Evolutionary conservation across 1,284 basidiomycete genomes (phyloP), one percentile per base, ranked within the genome.

Genomic region (Pseudozyma flocculosa): DNA sequence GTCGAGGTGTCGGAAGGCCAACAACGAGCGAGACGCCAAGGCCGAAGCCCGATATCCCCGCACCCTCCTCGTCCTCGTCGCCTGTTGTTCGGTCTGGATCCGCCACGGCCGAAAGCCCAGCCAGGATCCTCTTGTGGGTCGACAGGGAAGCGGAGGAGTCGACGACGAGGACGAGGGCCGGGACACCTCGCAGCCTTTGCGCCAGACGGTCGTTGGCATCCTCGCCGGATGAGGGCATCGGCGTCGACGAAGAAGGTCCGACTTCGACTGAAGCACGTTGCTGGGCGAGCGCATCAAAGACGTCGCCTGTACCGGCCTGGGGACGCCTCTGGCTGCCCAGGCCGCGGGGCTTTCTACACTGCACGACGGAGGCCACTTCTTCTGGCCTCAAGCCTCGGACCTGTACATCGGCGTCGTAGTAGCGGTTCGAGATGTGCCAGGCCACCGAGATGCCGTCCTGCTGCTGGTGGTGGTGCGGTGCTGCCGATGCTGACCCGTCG

Each of bases 341-440:
- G n/a, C n/a, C n/a, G n/a, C n/a, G n/a, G n/a, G n/a, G 32, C 32
- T 34, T 11, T 11, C 32, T 29, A 29, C 26, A 7, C 7, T 11
- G 7, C 26, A 29, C 5, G 32, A 34, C 7, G 32, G 4, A 34
- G 15, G 11, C 32, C 7, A 34, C 19, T 4, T 40, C 15, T 10
- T 40, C n/a, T 3, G 4, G 10, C 39, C 17, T 18, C 39, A 40
- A 21, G 9, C 9, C 39, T 23, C 15, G 7, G 22, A 40, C 15
- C 2, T 54, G 50, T 17, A 72, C 62, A 18, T 70, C 64, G 18
- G 48, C 70, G 1, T 64, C 56, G 29, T 72, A 72, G 61, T 72
- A 72, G 2, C 68, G 59, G 41, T 72, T 72, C 0, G 61, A 62
- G 39, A 72, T 72, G 45, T 55, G 61, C 45, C 66, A 72, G 0